Evolutionary conservation across 345 rosid genomes (phyloP).

Genomic region (Moringa oleifera): DNA sequence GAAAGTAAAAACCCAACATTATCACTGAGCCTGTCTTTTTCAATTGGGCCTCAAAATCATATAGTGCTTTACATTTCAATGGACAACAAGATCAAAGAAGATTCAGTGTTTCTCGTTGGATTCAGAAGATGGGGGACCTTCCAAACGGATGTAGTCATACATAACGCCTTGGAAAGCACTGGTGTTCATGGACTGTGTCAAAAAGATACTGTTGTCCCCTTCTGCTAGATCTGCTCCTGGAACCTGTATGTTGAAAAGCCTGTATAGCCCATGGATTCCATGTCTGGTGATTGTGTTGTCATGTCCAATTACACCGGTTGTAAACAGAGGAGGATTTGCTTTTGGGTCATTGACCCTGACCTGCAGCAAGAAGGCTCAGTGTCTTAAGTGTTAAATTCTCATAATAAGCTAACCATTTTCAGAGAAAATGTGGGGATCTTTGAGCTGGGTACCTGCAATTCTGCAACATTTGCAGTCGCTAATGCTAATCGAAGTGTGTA

Average conservation of each 20-base stretch:
- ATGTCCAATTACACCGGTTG: slow-evolving; percentile 52
- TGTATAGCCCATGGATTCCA: slow-evolving; percentile 61
- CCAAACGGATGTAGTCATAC: slow-evolving; percentile 64
- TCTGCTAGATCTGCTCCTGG: slow-evolving; percentile 25
- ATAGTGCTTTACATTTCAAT: too few species aligned
- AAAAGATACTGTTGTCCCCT: slow-evolving; percentile 44
- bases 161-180: slow-evolving; percentile 43
- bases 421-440: too few species aligned
- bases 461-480: slow-evolving; percentile 50
- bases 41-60: too few species aligned
- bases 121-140: slow-evolving; percentile 25
- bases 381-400: too few species aligned
- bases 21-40: too few species aligned
- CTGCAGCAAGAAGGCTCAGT: slow-evolving; percentile 4
- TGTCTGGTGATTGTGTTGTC: slow-evolving; percentile 65
- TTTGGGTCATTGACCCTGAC: slow-evolving; percentile 31
- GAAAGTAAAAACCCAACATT: too few species aligned
- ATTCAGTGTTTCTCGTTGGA: too few species aligned
- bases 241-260: slow-evolving; percentile 35
- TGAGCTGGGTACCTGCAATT: slow-evolving; percentile 31
- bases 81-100: too few species aligned
- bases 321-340: slow-evolving; percentile 32
- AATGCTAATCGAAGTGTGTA: slow-evolving; percentile 50
- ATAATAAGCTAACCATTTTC: too few species aligned
- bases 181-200: slow-evolving; percentile 36